Percentiles rank a stretch among this genome's conserved stretches.
Evolutionary conservation across 768 basidiomycete genomes (phyloP).

Genomic region (Hypsizygus marmoreus): DNA sequence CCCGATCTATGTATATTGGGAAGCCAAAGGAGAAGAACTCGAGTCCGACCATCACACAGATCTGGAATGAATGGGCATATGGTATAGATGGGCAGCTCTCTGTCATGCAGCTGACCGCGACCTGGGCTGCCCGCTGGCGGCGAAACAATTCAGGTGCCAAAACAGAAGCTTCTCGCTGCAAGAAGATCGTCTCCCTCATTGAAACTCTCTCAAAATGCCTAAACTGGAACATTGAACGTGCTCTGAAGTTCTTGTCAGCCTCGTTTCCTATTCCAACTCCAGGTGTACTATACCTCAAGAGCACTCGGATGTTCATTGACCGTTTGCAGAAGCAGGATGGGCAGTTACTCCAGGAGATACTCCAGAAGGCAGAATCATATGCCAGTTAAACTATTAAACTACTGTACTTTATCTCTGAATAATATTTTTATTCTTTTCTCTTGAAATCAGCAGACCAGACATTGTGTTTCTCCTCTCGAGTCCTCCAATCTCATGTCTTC

Average conservation of each 20-base stretch:
- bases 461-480: too few species aligned
- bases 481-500: too few species aligned
- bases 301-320: conserved; percentile 15
- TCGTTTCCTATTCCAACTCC: conserved; percentile 19
- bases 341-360: neutral
- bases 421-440: neutral
- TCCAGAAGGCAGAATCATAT: neutral
- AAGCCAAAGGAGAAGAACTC: conserved; percentile 6
- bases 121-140: conserved; percentile 23
- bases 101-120: conserved; percentile 10
- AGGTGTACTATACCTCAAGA: conserved; percentile 7
- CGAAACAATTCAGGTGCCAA: conserved; percentile 20
- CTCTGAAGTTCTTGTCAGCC: conserved; percentile 23
- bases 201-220: conserved; percentile 18
- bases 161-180: conserved; percentile 22
- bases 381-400: too few species aligned
- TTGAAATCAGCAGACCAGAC: neutral
- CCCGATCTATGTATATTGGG: conserved; percentile 24
- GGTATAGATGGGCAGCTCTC: conserved; percentile 30
- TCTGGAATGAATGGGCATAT: conserved; percentile 28
- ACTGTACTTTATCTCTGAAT: neutral
- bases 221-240: conserved; percentile 19
- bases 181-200: conserved; percentile 24
- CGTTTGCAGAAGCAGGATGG: conserved; percentile 13
- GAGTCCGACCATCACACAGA: conserved; percentile 17